Conservation (phyloP, 371 early-diverging fungal species). For the Amoeboaphelidium protococcarum region DNA sequence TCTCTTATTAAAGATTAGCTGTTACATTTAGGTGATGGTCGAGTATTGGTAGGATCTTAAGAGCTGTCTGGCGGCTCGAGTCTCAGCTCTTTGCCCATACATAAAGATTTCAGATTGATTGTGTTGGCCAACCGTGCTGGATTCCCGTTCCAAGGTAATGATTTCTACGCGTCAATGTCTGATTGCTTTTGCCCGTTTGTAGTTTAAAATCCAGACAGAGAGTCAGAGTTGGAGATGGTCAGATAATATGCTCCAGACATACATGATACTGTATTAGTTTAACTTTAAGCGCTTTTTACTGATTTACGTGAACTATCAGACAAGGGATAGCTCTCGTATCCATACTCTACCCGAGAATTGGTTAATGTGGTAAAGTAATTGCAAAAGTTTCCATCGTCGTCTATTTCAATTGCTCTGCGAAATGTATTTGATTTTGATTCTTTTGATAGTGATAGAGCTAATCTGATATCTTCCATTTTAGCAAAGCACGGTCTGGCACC, state of each 20-base stretch:
- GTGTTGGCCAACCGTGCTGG: conserved; percentile 64
- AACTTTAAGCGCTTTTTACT: conserved; percentile 38
- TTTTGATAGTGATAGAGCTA: conserved; percentile 31
- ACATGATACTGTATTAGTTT: conserved; percentile 27
- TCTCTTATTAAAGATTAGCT: conserved; percentile 56
- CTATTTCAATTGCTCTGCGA: conserved; percentile 36
- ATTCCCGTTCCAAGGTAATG: conserved; percentile 44
- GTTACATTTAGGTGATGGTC: conserved; percentile 53
- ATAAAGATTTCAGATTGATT: conserved; percentile 44
- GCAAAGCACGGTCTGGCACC: conserved; percentile 1
- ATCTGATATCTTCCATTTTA: conserved; percentile 8
- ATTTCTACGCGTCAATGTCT: conserved; percentile 56
- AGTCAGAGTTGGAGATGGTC: conserved; percentile 31
- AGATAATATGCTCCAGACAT: conserved; percentile 44
- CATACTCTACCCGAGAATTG: conserved; percentile 62
- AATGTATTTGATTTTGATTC: conserved; percentile 68
- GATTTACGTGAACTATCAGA: conserved; percentile 44
- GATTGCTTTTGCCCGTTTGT: conserved; percentile 34
- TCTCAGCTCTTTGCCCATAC: conserved; percentile 25
- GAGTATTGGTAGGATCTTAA: conserved; percentile 38
- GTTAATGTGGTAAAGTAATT: conserved; percentile 49
- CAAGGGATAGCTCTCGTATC: conserved; percentile 47
- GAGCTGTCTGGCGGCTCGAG: conserved; percentile 2
- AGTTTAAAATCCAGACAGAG: conserved; percentile 48
- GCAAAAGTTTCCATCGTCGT: conserved; percentile 40